Base-by-base conservation (phyloP, 208 protist species). In the Leishmania turanica region DNA sequence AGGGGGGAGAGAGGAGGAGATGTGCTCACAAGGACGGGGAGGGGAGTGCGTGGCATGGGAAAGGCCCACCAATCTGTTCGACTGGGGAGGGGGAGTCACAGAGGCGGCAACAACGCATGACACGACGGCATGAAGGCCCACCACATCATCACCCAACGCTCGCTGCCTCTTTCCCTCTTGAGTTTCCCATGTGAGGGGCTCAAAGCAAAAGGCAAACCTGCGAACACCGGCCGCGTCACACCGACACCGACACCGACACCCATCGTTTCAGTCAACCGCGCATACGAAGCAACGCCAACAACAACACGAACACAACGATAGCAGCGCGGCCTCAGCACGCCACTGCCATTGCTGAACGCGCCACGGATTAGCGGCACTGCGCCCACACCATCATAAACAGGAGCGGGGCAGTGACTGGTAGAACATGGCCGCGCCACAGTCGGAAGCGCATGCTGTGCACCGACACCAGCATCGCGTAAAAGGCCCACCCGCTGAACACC, bases 401-500 rank as follows among this genome's bases (percentile, higher is more conserved):
- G 1, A 96, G 87, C 56, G 94, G 94, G 0, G 81, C 53, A 54
- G 86, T 92, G 37, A 97, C 94, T 4, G 94, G 94, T 45, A 97
- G 78, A 73, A 97, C 83, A 69, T 97, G 94, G 24, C 81, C 72
- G 42, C 87, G 77, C 91, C 90, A 96, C n/a, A 95, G 87, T 31
- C 86, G 81, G 56, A 92, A 96, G 34, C 85, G 92, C 87, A 89
- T 87, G 69, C 92, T 91, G 82, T 95, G 91, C n/a, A 84, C 84
- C 31, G 81, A 90, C n/a, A 97, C 92, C 13, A 97, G 79, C 88
- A 92, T 91, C 40, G 91, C 88, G 70, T 97, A 97, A 49, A 95
- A 89, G 69, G 90, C 87, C 92, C 94, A 97, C 4, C 87, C 88
- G 21, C 78, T 86, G 82, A 94, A 97, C 31, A 93, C 86, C 42